These are phyloP conservation scores for Ligustrum vulgare DNA, from an alignment of 257 asterid species.

Conservation along the genomic window DNA sequence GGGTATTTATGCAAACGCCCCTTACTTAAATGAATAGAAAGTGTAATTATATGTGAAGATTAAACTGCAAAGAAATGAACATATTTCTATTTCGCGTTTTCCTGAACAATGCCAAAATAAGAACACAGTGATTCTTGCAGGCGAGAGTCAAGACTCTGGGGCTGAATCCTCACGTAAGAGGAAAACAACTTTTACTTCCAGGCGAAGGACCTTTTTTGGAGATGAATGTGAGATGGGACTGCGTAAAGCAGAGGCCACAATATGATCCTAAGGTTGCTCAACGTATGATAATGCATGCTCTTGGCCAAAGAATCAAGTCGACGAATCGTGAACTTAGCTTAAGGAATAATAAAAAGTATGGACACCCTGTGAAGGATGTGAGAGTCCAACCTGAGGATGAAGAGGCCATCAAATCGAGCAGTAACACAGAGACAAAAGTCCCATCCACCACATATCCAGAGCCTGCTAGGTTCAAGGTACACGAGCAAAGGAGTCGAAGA, in stretches of 20 bases:
- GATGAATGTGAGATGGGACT: constrained; percentile 38
- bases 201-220: constrained; percentile 60
- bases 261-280: constrained; percentile 77
- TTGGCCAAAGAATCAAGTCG: constrained; percentile 63
- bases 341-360: constrained; percentile 27
- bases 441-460: constrained; percentile 26
- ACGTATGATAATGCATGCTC: constrained; percentile 94
- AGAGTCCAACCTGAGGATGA: constrained; percentile 31
- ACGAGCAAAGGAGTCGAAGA: constrained; percentile 21
- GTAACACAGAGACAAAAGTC: constrained; percentile 23
- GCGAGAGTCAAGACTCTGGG: constrained; percentile 26
- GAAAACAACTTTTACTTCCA: constrained; percentile 69
- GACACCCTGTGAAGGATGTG: constrained; percentile 26
- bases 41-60: not conserved
- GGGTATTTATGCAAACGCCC: no score
- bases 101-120: not conserved
- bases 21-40: not conserved
- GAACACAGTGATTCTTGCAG: constrained; percentile 28
- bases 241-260: constrained; percentile 68
- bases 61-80: not conserved
- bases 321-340: constrained; percentile 30
- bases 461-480: constrained; percentile 29
- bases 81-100: not conserved
- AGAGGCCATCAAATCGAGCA: constrained; percentile 19
- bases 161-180: constrained; percentile 63